Evolutionary conservation across 2,329 filamentous ascomycete genomes (phyloP), one percentile per base, ranked within the genome.

Genomic region (Fusarium lateritium): DNA sequence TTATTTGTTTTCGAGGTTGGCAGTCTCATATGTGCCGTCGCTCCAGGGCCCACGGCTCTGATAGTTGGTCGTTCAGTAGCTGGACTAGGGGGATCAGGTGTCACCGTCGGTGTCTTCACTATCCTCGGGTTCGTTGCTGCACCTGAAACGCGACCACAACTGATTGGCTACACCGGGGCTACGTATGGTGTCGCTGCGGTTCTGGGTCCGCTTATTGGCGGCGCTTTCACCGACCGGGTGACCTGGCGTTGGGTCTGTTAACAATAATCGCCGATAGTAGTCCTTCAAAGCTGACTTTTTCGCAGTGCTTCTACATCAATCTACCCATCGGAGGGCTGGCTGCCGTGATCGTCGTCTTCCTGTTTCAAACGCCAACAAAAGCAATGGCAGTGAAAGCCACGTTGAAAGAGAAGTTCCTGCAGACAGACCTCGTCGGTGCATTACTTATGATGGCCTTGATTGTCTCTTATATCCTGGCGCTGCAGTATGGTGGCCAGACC

Each of bases 1-100:
- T 79, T 89, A 31, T 57, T 81, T 45, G 77, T 88, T 51, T 87
- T 89, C 44, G 86, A 88, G 70, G 51, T 87, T 2, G 86, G 87
- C n/a, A 83, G 80, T 22, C 70, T 85, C 24, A 79, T 89, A 57
- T 88, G 86, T 69, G 78, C 73, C 21, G 79, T 84, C 61, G 65
- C 81, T 65, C 81, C 80, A 54, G 79, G 80, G 64, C 81, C 83
- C 24, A 80, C 79, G 31, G 77, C 84, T 39, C 81, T 85, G 28
- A 84, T 87, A 53, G 81, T 82, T 69, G 85, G 84, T 55, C 83
- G 84, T 42, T 84, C 85, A 54, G 82, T 85, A 19, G 79, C 82
- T n/a, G 80, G 80, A 44, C 76, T 85, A 15, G 78, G 80, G 3
- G 82, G 82, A 4, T 82, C 86, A 79, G 86, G 83, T 7, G 71